Conservation (phyloP, 805 yeast genomes). For the Candida orba region DNA sequence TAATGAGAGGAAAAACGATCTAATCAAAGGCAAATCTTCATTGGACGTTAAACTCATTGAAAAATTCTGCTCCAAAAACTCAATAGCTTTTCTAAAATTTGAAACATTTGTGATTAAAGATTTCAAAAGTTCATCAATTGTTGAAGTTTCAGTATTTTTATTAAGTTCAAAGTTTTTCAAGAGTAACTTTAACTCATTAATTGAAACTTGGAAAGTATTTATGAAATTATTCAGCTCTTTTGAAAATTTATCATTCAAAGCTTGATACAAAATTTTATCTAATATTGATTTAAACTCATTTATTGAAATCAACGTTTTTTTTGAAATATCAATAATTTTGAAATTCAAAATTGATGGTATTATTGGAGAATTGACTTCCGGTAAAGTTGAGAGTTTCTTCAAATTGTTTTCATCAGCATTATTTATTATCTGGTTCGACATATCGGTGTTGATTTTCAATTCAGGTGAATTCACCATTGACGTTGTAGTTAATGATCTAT, state of each 20-base stretch:
- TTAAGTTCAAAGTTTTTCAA: constrained; percentile 41
- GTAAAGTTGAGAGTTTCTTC: constrained; percentile 58
- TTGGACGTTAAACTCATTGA: constrained; percentile 38
- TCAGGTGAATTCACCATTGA: constrained; percentile 30
- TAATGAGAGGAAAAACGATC: constrained; percentile 54
- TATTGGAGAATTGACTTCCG: constrained; percentile 33
- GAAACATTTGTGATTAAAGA: constrained; percentile 31
- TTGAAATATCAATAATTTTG: constrained; percentile 38
- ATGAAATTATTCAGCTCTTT: constrained; percentile 40
- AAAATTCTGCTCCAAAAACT: constrained; percentile 41
- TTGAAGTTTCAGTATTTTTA: constrained; percentile 10
- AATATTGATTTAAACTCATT: constrained; percentile 59
- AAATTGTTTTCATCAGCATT: constrained; percentile 3
- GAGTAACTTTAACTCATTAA: constrained; percentile 50
- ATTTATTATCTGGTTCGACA: neutral
- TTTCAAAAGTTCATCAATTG: constrained; percentile 30
- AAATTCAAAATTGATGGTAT: constrained; percentile 1
- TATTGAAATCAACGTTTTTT: constrained; percentile 55
- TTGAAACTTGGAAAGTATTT: constrained; percentile 47
- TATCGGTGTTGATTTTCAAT: constrained; percentile 35
- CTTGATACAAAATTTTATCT: constrained; percentile 49
- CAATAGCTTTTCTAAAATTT: constrained; percentile 47
- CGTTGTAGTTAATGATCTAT: constrained; percentile 17
- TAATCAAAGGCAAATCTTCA: constrained; percentile 55
- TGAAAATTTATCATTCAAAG: constrained; percentile 47